Percentiles rank a stretch among this genome's conserved stretches.
Conservation (phyloP, 345 rosid genomes). For the Syzygium grande region DNA sequence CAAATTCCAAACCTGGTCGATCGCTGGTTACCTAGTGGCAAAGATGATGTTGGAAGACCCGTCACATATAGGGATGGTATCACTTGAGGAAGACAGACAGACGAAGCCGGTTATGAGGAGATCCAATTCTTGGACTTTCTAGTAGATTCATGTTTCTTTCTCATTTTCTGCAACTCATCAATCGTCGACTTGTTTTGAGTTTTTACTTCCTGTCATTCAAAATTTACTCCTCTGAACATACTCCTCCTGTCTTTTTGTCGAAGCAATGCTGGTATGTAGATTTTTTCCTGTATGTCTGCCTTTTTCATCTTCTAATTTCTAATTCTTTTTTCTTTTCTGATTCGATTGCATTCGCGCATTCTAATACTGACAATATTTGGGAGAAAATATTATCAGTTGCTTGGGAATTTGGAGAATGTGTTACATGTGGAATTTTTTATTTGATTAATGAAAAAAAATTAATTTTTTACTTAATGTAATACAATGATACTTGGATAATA, state of each 20-base stretch:
- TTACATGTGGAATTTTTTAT: no score
- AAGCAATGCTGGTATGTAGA: background rate
- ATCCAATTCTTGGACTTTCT: conserved; percentile 70
- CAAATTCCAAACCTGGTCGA: conserved; percentile 83
- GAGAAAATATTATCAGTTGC: no score
- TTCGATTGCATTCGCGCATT: no score
- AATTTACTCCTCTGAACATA: background rate
- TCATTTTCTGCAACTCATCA: background rate
- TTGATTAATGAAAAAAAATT: background rate
- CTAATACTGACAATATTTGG: no score
- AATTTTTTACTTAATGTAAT: background rate
- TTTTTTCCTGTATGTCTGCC: background rate
- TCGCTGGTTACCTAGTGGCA: conserved; percentile 89
- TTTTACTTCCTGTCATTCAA: background rate
- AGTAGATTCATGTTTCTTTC: background rate
- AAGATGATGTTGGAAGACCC: conserved; percentile 98
- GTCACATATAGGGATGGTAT: conserved; percentile 80
- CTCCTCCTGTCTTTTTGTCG: background rate
- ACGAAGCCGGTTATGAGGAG: conserved; percentile 68
- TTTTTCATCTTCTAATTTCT: no score
- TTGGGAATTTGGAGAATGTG: no score
- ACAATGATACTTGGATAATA: background rate
- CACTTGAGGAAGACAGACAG: conserved; percentile 84
- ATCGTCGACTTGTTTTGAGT: background rate
- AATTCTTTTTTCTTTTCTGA: no score